Base-by-base conservation (phyloP, 805 yeast species). In the Candida sanyiensis region DNA sequence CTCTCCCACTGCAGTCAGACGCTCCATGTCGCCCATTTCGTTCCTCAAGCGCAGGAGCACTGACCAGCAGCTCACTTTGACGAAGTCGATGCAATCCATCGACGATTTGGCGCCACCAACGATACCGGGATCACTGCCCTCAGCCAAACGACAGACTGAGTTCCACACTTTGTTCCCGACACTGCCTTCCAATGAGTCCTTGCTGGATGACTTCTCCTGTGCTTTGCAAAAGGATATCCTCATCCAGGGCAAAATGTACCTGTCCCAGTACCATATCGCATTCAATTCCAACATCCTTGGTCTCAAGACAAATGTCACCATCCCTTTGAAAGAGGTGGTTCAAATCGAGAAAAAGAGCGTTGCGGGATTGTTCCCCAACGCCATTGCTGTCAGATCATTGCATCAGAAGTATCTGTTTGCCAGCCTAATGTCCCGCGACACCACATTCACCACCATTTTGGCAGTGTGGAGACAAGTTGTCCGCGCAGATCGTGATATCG, bases 291-390 rank as follows among this genome's bases (percentile, higher is more conserved):
- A 82, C 50, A 70, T 93, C 31, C 64, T 90, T 28, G 96, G 96
- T 3, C 88, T 96, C 95, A 83, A 87, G 7, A 86, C 96, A 7
- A 83, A 76, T 50, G 61, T 89, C 32, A 72, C 78, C 3, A 72
- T 93, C n/a, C 79, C 87, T 1, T 71, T 80, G 47, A 78, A 73
- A 35, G 96, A 88, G 40, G 76, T 93, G 29, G 72, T 74, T 8
- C 70, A 73, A 28, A 72, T 88, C 49, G 96, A 90, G 54, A 85
- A 86, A 59, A 82, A 77, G 46, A 69, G 77, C 20, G 86, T 95
- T 0, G 96, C 89, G 4, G 95, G 93, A 1, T 65, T 90, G 10
- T 87, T 90, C 53, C 95, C 95, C 23, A 90, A 89, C 57, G 97
- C 94, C 1, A 85, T 90, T 27, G 41, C 46, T 8, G 47, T 52